These are phyloP conservation scores for Scutellaria barbata DNA, from an alignment of 257 asterid species.

Conservation along the genomic window DNA sequence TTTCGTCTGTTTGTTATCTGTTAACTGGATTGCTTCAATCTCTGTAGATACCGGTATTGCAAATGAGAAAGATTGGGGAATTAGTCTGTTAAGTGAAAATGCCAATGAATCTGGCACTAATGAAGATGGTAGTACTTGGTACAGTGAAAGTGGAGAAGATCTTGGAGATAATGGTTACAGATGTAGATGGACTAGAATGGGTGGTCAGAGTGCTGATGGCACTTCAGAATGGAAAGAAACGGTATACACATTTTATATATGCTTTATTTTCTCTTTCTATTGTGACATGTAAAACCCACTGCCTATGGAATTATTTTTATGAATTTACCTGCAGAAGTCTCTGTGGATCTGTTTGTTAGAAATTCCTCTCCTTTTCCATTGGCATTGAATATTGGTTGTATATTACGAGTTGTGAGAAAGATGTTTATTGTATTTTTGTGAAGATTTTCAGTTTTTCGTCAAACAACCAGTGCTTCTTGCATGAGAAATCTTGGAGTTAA, in stretches of 20 bases:
- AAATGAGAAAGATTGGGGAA: constrained; percentile 98
- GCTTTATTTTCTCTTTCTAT: constrained; percentile 13
- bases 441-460: neutral
- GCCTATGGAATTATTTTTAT: neutral
- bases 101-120: constrained; percentile 77
- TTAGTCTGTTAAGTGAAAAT: constrained; percentile 67
- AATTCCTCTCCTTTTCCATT: neutral
- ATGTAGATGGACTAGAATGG: constrained; percentile 97
- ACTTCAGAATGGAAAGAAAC: constrained; percentile 96
- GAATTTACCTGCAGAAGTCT: constrained; percentile 1
- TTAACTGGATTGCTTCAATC: constrained; percentile 14
- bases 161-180: constrained; percentile 91
- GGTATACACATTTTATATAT: constrained; percentile 51
- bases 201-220: constrained; percentile 79
- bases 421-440: neutral
- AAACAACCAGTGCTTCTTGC: constrained; percentile 20
- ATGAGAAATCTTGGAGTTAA: neutral
- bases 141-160: constrained; percentile 89
- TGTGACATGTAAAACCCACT: constrained; percentile 13
- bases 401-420: constrained; percentile 14
- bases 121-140: constrained; percentile 96
- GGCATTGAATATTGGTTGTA: neutral
- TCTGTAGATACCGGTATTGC: constrained; percentile 93
- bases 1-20: neutral
- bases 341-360: neutral